These are phyloP conservation scores for Kazachstania sp. DNA, from an alignment of 1,139 yeast species.

Conservation along the genomic window DNA sequence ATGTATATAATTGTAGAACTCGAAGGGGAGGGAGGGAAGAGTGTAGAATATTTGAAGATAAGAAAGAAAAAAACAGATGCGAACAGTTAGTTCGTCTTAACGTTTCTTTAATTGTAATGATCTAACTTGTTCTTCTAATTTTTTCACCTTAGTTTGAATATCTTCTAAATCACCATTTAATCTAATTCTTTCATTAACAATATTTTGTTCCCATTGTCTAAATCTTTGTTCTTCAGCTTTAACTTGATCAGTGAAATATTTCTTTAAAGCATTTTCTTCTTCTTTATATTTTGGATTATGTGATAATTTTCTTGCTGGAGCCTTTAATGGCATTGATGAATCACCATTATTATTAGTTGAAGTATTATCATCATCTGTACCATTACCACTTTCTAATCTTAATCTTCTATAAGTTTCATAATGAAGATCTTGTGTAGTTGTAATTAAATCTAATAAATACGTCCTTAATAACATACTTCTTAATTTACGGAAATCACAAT, in stretches of 20 bases:
- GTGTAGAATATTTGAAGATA: too few relatives aligned
- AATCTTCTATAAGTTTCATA: constrained; percentile 80
- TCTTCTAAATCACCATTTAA: constrained; percentile 90
- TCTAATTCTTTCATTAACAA: constrained; percentile 88
- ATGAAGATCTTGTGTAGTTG: constrained; percentile 85
- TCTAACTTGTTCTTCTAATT: constrained; percentile 66
- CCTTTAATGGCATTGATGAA: constrained; percentile 22
- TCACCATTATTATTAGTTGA: constrained; percentile 12
- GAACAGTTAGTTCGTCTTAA: too few relatives aligned
- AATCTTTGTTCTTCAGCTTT: constrained; percentile 95
- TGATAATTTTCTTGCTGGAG: constrained; percentile 36
- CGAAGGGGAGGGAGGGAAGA: too few relatives aligned
- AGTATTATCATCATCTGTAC: constrained; percentile 24
- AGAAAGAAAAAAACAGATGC: not conserved
- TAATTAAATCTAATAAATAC: constrained; percentile 82
- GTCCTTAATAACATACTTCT: constrained; percentile 84
- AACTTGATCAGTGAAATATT: constrained; percentile 93
- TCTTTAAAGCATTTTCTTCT: constrained; percentile 90
- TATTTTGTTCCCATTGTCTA: constrained; percentile 96
- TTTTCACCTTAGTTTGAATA: constrained; percentile 64
- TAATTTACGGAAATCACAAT: constrained; percentile 90
- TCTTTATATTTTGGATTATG: constrained; percentile 92
- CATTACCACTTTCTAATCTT: constrained; percentile 51
- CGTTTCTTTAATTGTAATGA: constrained; percentile 49
- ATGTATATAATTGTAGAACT: not conserved